Evolutionary conservation across 164 flowering plant species (phyloP).

Genomic region (Pachysandra terminalis): DNA sequence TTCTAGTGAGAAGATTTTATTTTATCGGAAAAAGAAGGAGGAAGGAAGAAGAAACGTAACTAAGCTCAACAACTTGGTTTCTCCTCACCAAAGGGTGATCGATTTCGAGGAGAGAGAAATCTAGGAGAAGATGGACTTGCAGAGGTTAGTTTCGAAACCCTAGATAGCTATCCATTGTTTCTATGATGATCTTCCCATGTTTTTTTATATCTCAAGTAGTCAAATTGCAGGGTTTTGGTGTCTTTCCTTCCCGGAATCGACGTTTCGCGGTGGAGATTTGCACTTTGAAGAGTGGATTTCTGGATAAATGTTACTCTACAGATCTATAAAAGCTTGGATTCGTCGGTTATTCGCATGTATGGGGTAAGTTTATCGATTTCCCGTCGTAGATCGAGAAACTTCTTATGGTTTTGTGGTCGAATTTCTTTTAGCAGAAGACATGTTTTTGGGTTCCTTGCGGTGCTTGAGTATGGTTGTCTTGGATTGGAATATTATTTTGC

Average conservation of each 20-base stretch:
- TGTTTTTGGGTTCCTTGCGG: not conserved
- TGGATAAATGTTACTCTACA: too few relatives aligned
- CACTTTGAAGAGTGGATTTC: too few relatives aligned
- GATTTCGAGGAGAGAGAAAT: conserved; percentile 1
- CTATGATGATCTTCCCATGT: not conserved
- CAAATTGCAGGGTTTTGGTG: not conserved
- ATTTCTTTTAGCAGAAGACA: not conserved
- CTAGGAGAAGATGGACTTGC: not conserved
- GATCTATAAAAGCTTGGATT: conserved; percentile 48
- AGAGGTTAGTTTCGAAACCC: not conserved
- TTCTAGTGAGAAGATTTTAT: too few relatives aligned
- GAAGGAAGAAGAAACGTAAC: not conserved
- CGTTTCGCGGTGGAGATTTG: conserved; percentile 5
- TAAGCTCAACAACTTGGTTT: too few relatives aligned
- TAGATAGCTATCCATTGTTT: too few relatives aligned
- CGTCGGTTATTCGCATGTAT: conserved; percentile 47
- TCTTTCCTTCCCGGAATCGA: conserved; percentile 9
- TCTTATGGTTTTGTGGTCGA: not conserved
- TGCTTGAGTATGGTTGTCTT: not conserved
- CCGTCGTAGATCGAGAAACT: not conserved
- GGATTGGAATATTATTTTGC: conserved; percentile 2
- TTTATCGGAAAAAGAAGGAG: too few relatives aligned
- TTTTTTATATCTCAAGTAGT: not conserved
- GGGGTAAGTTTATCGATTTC: conserved; percentile 52
- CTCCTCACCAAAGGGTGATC: conserved; percentile 1